Conservation (phyloP, 768 basidiomycete genomes). For the Leccinum disarticulatum region DNA sequence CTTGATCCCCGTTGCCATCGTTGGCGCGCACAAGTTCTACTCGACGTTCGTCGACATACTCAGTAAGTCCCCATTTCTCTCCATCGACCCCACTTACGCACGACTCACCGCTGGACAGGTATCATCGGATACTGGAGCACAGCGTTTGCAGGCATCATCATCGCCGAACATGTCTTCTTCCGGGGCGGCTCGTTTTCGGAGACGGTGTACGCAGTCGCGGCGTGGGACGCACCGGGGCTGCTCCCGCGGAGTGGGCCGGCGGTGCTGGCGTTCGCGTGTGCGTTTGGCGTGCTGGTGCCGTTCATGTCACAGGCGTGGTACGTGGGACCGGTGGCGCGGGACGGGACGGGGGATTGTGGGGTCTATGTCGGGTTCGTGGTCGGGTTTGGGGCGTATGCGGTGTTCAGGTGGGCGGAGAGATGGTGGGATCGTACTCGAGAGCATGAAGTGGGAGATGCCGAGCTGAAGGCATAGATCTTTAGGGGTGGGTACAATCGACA, state of each 20-base stretch:
- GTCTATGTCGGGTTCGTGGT: constrained; percentile 41
- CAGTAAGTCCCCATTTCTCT: constrained; percentile 21
- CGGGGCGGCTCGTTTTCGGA: constrained; percentile 36
- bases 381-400: constrained; percentile 32
- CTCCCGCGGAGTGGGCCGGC: constrained; percentile 46
- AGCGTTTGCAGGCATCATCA: constrained; percentile 38
- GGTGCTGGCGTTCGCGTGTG: constrained; percentile 39
- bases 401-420: constrained; percentile 31
- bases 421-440: constrained; percentile 8
- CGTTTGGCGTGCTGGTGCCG: constrained; percentile 40
- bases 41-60: constrained; percentile 43
- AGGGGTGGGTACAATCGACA: neutral
- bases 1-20: constrained; percentile 46
- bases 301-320: constrained; percentile 57
- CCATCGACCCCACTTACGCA: constrained; percentile 7
- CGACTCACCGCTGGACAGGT: constrained; percentile 19
- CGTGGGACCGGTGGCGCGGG: constrained; percentile 45
- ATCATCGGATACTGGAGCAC: constrained; percentile 48
- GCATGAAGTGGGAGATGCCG: constrained; percentile 1
- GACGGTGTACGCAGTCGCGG: constrained; percentile 34
- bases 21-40: constrained; percentile 48
- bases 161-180: constrained; percentile 46
- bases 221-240: constrained; percentile 35
- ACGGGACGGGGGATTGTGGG: constrained; percentile 49
- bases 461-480: constrained; percentile 3